These are phyloP conservation scores for Viridothelium virens DNA, from an alignment of 495 filamentous ascomycete species.

Conservation along the genomic window DNA sequence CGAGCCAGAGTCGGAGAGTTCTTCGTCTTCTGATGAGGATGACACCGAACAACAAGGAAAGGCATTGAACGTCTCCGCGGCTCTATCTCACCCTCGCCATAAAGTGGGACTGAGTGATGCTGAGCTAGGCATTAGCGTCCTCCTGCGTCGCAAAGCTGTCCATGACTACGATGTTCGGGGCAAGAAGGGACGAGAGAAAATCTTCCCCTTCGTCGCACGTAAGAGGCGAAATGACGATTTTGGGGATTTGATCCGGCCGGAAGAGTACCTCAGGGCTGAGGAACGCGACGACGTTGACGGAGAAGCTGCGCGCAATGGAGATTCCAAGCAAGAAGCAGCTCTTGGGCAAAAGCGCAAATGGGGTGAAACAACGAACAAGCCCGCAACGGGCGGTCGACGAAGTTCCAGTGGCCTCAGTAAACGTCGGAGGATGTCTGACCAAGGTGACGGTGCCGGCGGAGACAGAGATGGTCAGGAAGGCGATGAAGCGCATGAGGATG, in stretches of 20 bases:
- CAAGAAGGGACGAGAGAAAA: constrained; percentile 85
- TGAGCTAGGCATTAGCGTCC: constrained; percentile 82
- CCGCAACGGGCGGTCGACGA: constrained; percentile 20
- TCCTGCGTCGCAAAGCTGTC: constrained; percentile 77
- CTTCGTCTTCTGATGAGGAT: constrained; percentile 75
- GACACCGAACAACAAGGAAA: constrained; percentile 88
- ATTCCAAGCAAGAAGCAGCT: constrained; percentile 47
- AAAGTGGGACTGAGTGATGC: constrained; percentile 75
- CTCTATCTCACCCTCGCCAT: constrained; percentile 69
- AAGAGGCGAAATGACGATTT: constrained; percentile 81
- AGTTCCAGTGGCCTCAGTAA: constrained; percentile 25
- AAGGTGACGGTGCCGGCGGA: constrained; percentile 13
- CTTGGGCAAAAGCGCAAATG: constrained; percentile 92
- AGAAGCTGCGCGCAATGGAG: constrained; percentile 43
- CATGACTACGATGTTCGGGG: constrained; percentile 90
- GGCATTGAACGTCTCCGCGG: constrained; percentile 77
- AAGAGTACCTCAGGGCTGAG: constrained; percentile 89
- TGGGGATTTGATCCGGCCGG: constrained; percentile 84
- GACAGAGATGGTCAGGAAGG: constrained; percentile 30
- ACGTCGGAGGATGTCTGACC: constrained; percentile 19
- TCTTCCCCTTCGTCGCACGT: constrained; percentile 80
- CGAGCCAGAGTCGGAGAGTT: constrained; percentile 53
- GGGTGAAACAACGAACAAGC: constrained; percentile 53
- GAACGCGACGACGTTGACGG: constrained; percentile 77
- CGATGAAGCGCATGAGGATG: constrained; percentile 41